These are phyloP conservation scores for Gardenia jasminoides DNA, from an alignment of 257 asterid genomes.

Conservation along the genomic window DNA sequence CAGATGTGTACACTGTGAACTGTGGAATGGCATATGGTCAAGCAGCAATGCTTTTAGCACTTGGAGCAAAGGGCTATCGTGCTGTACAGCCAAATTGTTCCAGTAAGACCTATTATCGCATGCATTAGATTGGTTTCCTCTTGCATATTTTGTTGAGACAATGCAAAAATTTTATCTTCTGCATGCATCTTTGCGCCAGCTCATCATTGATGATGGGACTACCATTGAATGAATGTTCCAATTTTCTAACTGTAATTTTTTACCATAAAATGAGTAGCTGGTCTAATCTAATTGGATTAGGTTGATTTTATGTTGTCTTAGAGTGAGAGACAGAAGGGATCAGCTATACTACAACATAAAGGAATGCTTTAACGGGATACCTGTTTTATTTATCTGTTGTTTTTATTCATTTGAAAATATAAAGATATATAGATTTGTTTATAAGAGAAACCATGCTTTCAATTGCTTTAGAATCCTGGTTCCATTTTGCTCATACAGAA, in stretches of 20 bases:
- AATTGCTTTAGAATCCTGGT: not conserved
- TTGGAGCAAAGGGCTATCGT: constrained; percentile 82
- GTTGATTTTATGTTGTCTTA: not conserved
- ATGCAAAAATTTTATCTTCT: not conserved
- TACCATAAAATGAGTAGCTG: not conserved
- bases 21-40: constrained; percentile 88
- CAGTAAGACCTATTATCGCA: constrained; percentile 48
- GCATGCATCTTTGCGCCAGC: constrained; percentile 1
- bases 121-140: not conserved
- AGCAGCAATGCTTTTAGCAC: constrained; percentile 91
- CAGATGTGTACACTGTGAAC: constrained; percentile 81
- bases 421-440: too few species aligned
- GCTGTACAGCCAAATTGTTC: constrained; percentile 69
- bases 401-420: too few species aligned
- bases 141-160: not conserved
- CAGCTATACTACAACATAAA: not conserved
- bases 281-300: not conserved
- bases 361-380: not conserved
- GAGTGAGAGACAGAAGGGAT: not conserved
- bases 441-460: too few species aligned
- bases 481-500: not conserved
- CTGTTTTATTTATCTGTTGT: too few species aligned
- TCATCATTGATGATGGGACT: not conserved
- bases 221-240: not conserved
- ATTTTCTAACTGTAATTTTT: not conserved